These are phyloP conservation scores for Aureobasidium subglaciale DNA, from an alignment of 2,329 filamentous ascomycete genomes.

Conservation along the genomic window DNA sequence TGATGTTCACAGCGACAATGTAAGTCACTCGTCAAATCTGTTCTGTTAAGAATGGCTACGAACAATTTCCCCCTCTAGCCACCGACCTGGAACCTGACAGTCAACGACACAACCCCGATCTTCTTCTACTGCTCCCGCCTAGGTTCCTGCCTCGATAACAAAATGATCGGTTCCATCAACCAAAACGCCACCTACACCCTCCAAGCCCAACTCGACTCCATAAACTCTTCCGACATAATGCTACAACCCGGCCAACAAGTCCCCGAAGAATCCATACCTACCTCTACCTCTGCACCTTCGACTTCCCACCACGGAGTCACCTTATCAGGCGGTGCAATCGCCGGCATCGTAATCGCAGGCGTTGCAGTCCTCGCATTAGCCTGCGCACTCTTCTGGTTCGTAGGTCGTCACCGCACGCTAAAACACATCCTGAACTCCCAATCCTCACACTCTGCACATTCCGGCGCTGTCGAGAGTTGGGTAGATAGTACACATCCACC, in stretches of 20 bases:
- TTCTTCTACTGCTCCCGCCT: slow-evolving; percentile 66
- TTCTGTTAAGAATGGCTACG: background rate
- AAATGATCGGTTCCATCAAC: slow-evolving; percentile 74
- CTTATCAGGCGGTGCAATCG: slow-evolving; percentile 36
- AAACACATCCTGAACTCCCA: background rate
- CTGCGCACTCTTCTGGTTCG: slow-evolving; percentile 58
- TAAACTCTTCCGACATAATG: slow-evolving; percentile 22
- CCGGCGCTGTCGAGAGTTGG: background rate
- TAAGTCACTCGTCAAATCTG: slow-evolving; percentile 1
- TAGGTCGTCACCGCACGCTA: slow-evolving; percentile 38
- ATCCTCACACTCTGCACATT: background rate
- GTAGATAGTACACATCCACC: background rate
- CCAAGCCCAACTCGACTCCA: slow-evolving; percentile 21
- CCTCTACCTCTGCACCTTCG: slow-evolving; percentile 17
- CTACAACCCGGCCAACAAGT: slow-evolving; percentile 35
- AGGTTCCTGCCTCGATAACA: slow-evolving; percentile 55
- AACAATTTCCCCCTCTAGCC: slow-evolving; percentile 10
- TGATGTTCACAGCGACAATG: background rate
- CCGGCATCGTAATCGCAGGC: slow-evolving; percentile 55
- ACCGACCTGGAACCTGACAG: slow-evolving; percentile 28
- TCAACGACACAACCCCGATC: slow-evolving; percentile 58
- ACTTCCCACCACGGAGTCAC: slow-evolving; percentile 16
- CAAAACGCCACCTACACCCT: slow-evolving; percentile 34
- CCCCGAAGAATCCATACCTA: slow-evolving; percentile 30
- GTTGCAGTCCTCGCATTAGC: slow-evolving; percentile 54